Evolutionary conservation across 805 yeast genomes (phyloP).

Genomic region (Monosporozyma servazzii): DNA sequence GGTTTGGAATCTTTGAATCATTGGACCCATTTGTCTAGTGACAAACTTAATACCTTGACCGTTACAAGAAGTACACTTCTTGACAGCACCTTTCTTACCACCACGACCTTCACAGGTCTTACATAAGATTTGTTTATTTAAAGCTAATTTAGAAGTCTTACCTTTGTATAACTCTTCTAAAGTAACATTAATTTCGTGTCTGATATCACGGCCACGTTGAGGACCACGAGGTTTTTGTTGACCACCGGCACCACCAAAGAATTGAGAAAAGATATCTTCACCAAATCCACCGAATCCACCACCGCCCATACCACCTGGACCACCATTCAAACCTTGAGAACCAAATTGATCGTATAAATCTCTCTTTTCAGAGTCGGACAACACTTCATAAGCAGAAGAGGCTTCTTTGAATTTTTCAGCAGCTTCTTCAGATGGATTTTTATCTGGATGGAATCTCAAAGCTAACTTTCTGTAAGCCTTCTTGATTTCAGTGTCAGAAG

Average conservation of each 20-base stretch:
- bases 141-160: conserved; percentile 84
- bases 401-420: conserved; percentile 92
- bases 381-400: conserved; percentile 80
- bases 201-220: conserved; percentile 80
- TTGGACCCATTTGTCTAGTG: conserved; percentile 98
- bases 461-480: conserved; percentile 80
- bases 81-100: conserved; percentile 86
- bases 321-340: conserved; percentile 81
- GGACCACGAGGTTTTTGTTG: conserved; percentile 74
- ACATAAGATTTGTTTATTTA: conserved; percentile 87
- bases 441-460: conserved; percentile 75
- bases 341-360: conserved; percentile 84
- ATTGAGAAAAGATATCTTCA: conserved; percentile 46
- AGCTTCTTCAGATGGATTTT: conserved; percentile 72
- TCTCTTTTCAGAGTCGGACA: conserved; percentile 83
- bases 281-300: conserved; percentile 44
- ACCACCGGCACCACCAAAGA: conserved; percentile 68
- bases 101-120: conserved; percentile 88
- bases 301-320: conserved; percentile 63
- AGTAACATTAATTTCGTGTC: conserved; percentile 75
- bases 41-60: conserved; percentile 89
- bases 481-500: conserved; percentile 62
- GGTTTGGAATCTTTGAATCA: conserved; percentile 96
- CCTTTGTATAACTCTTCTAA: conserved; percentile 93
- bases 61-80: conserved; percentile 76